These are phyloP conservation scores for Endocarpon pusillum DNA, from an alignment of 495 filamentous ascomycete species.

Conservation along the genomic window DNA sequence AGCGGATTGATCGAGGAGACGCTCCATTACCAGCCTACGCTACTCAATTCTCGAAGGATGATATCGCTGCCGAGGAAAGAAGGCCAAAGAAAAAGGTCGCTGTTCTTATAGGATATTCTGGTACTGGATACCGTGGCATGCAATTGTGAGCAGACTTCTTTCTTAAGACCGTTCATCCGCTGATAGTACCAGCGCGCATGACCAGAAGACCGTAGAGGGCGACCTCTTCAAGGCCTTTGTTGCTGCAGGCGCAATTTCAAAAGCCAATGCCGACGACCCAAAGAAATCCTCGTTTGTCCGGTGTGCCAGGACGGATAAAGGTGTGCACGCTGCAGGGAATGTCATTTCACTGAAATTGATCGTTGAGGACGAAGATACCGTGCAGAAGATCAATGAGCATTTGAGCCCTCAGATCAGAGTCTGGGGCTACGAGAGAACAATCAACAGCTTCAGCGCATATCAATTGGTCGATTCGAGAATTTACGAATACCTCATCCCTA, in stretches of 20 bases:
- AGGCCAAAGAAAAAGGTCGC: slow-evolving; percentile 91
- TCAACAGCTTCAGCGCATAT: slow-evolving; percentile 77
- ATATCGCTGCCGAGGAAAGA: slow-evolving; percentile 69
- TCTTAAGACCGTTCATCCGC: neutral
- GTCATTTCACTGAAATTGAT: slow-evolving; percentile 92
- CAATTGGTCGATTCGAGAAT: slow-evolving; percentile 81
- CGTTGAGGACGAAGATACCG: slow-evolving; percentile 72
- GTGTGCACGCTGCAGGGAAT: slow-evolving; percentile 93
- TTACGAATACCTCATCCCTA: slow-evolving; percentile 93
- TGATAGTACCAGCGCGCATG: slow-evolving; percentile 26
- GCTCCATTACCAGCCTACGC: slow-evolving; percentile 28
- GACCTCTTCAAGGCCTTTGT: slow-evolving; percentile 87
- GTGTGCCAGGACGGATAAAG: slow-evolving; percentile 92
- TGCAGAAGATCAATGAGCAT: slow-evolving; percentile 75
- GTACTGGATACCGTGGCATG: slow-evolving; percentile 94
- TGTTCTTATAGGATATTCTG: slow-evolving; percentile 84
- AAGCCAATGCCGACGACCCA: slow-evolving; percentile 87
- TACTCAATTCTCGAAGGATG: slow-evolving; percentile 49
- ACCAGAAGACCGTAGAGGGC: slow-evolving; percentile 88
- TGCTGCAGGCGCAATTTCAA: slow-evolving; percentile 78
- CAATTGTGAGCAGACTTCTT: slow-evolving; percentile 41
- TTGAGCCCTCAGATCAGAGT: slow-evolving; percentile 78
- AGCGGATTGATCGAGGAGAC: slow-evolving; percentile 16
- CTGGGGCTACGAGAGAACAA: slow-evolving; percentile 79
- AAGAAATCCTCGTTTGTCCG: slow-evolving; percentile 90